These are phyloP conservation scores for Erodium texanum DNA, from an alignment of 441 rosid genomes.

Conservation along the genomic window DNA sequence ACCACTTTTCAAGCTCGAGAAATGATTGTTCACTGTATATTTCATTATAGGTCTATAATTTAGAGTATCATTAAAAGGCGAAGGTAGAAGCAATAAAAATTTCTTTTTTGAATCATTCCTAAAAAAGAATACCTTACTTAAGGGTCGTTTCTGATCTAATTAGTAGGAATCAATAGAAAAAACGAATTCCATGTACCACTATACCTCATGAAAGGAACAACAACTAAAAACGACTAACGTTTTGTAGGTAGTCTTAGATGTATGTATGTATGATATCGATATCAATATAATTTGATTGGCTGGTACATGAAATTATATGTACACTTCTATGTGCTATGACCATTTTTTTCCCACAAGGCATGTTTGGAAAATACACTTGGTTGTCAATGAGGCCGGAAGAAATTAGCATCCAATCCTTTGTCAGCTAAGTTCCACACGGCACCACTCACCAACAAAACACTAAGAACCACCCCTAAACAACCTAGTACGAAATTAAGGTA, in stretches of 20 bases:
- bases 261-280: no score
- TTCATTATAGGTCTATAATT: background rate
- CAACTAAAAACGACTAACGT: no score
- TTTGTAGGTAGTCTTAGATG: no score
- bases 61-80: background rate
- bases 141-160: constrained; percentile 1
- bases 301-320: background rate
- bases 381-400: constrained; percentile 32
- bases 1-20: background rate
- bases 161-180: constrained; percentile 1
- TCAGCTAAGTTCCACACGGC: constrained; percentile 33
- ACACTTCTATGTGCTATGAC: background rate
- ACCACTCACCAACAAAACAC: constrained; percentile 26
- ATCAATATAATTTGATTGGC: no score
- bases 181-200: no score
- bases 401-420: constrained; percentile 38
- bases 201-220: no score
- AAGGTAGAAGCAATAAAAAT: constrained; percentile 2
- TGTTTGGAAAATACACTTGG: no score
- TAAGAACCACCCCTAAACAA: constrained; percentile 28
- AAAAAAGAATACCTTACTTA: background rate
- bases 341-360: background rate
- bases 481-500: constrained; percentile 40
- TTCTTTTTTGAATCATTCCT: constrained; percentile 6
- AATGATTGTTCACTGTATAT: background rate